A percentile compares a stretch with the other conserved stretches of the same genome.
These are phyloP conservation scores for Microcyclospora tardicrescens DNA, from an alignment of 2,329 filamentous ascomycete species.

Conservation along the genomic window DNA sequence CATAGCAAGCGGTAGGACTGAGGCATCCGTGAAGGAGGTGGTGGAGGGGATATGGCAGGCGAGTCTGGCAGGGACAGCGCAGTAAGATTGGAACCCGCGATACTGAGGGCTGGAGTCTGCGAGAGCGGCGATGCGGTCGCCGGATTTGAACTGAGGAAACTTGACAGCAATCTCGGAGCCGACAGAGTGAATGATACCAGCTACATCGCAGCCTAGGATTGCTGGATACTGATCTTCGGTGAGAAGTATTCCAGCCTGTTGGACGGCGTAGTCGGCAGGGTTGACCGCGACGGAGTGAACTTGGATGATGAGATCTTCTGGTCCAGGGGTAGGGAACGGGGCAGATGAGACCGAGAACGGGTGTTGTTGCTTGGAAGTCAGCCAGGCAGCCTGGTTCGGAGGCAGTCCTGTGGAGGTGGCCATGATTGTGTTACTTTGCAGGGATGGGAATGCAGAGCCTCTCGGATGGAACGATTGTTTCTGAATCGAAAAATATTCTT, in stretches of 20 bases:
- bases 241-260: slow-evolving; percentile 14
- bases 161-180: slow-evolving; percentile 3
- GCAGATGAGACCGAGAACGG: slow-evolving; percentile 12
- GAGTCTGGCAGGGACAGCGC: no score
- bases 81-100: no score
- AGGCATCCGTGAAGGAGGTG: slow-evolving; percentile 23
- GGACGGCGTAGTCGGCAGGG: slow-evolving; percentile 26
- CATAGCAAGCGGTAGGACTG: slow-evolving; percentile 17
- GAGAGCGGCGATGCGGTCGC: slow-evolving; percentile 11
- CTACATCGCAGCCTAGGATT: slow-evolving; percentile 18
- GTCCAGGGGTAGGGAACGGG: slow-evolving; percentile 8
- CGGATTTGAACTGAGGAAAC: slow-evolving; percentile 10
- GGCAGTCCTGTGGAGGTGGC: slow-evolving; percentile 2
- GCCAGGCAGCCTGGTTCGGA: slow-evolving; percentile 13
- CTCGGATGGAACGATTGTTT: not conserved
- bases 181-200: slow-evolving; percentile 13
- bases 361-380: slow-evolving; percentile 5
- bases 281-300: slow-evolving; percentile 28
- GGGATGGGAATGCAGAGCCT: not conserved
- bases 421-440: not conserved
- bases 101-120: slow-evolving; percentile 1
- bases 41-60: slow-evolving; percentile 18
- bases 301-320: slow-evolving; percentile 24
- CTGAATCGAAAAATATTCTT: not conserved
- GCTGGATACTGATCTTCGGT: slow-evolving; percentile 12